Base-by-base conservation (phyloP, 225 moss, liverwort and hornwort genomes). In the Bryoerythrophyllum caledonicum region DNA sequence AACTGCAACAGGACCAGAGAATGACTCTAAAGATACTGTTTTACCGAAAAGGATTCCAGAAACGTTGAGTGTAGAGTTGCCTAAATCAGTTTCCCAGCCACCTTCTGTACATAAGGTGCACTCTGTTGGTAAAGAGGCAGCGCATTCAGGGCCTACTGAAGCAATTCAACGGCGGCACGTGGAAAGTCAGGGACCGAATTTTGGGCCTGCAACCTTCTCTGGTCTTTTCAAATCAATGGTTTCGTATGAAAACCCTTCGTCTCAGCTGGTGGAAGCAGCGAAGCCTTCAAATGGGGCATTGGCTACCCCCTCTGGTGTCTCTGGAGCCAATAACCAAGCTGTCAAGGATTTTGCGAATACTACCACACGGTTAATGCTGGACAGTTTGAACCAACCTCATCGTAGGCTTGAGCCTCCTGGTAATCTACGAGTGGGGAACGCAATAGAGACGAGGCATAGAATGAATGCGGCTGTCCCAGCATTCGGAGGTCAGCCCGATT, bases 141-240 rank as follows among this genome's bases (percentile, higher is more conserved):
- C 54, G 26, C 35, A 35, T 56, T 23, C 65, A 60, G 79, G 20
- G 73, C 64, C 77, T 23, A 70, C 62, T 11, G 69, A 74, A 83
- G 78, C 55, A 60, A 49, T 62, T 69, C 83, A 56, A 57, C 67
- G 20, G 34, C 59, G 37, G 37, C 76, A 69, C 65, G 66, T 64
- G 76, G 73, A 65, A 75, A 65, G 55, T 14, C 44, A 66, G 44
- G 71, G 58, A 57, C 71, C 71, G 63, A 79, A 30, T 79, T 46
- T 63, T n/a, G 70, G 67, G 26, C 77, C 79, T 23, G 26, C 71
- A 43, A 74, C 87, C 7, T 82, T 82, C 77, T 84, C 84, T 55
- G 77, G 71, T 75, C 82, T 84, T 74, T 81, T 87, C 56, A 77
- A 84, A 46, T 87, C 87, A 43, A 68, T 82, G 56, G 63, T 79